These are phyloP conservation scores for Penicillium cinerascens DNA, from an alignment of 495 filamentous ascomycete genomes.

Conservation along the genomic window DNA sequence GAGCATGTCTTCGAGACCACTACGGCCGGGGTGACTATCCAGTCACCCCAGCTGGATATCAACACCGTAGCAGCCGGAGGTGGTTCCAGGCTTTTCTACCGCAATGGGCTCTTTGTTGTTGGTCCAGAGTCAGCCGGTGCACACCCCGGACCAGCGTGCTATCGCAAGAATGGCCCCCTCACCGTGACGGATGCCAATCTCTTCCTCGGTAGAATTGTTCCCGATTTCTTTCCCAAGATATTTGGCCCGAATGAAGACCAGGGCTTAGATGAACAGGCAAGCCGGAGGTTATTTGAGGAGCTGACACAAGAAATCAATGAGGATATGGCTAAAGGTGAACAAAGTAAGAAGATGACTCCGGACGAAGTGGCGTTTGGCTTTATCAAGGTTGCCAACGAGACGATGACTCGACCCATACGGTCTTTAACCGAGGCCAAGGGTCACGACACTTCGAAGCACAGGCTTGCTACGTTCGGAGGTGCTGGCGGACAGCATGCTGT, in stretches of 20 bases:
- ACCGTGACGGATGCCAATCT: slow-evolving; percentile 93
- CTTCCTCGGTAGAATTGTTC: slow-evolving; percentile 77
- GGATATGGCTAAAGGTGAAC: slow-evolving; percentile 32
- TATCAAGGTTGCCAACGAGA: slow-evolving; percentile 77
- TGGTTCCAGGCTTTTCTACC: slow-evolving; percentile 77
- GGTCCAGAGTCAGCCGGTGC: slow-evolving; percentile 86
- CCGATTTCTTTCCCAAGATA: slow-evolving; percentile 91
- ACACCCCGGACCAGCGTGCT: slow-evolving; percentile 88
- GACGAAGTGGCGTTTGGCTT: slow-evolving; percentile 82
- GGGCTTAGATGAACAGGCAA: slow-evolving; percentile 69
- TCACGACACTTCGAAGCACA: slow-evolving; percentile 84
- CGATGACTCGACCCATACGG: slow-evolving; percentile 91
- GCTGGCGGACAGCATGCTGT: slow-evolving; percentile 95
- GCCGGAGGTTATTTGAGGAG: slow-evolving; percentile 63
- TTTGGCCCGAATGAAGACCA: slow-evolving; percentile 85
- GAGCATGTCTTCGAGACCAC: slow-evolving; percentile 95
- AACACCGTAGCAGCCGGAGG: slow-evolving; percentile 95
- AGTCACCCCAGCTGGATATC: slow-evolving; percentile 88
- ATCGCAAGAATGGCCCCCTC: slow-evolving; percentile 82
- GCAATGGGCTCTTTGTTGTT: slow-evolving; percentile 87
- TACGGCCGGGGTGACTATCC: slow-evolving; percentile 90
- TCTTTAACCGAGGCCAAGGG: slow-evolving; percentile 92
- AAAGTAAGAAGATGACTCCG: slow-evolving; percentile 63
- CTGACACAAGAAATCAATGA: slow-evolving; percentile 71
- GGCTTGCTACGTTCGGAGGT: slow-evolving; percentile 89